Evolutionary conservation across 768 basidiomycete species (phyloP), one percentile per base, ranked within the genome.

Genomic region (Pisolithus marmoratus): DNA sequence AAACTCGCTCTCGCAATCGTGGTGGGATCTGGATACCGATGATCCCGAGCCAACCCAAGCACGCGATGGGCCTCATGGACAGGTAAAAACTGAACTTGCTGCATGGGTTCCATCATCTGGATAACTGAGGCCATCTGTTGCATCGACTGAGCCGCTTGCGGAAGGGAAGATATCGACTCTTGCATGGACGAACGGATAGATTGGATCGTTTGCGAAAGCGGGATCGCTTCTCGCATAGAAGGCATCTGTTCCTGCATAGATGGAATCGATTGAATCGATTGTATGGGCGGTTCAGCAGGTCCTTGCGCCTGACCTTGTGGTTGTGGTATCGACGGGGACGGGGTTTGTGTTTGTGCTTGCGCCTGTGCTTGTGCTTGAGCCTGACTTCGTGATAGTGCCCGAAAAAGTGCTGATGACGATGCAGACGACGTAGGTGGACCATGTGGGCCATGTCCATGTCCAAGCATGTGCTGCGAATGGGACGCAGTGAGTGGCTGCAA

Each of bases 1-100:
- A 90, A 77, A 48, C 82, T 80, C 15, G 83, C 84, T 22, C 82
- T 78, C 4, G 84, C 86, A 43, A 87, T 54, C 38, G 61, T 77
- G 34, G 80, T 74, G n/a, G 72, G 68, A 59, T 80, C 81, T 11
- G 73, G 71, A 34, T 34, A 34, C 5, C 34, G 34, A 34, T n/a
- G 29, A 55, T 79, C 80, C 46, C 51, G 59, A 19, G 58, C 58
- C 2, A 68, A 57, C 38, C 74, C 71, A 52, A 78, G 67, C 51
- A 78, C 70, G 14, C 78, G 74, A 54, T 81, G 81, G 14, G 79
- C 76, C 58, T 81, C 79, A 38, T 77, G 76, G 11, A 76, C 71
- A 24, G 82, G 79, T 26, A 87, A 63, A 64, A 87, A 87, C 19
- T 67, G 66, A 4, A 63, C 20, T 2, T 54, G 49, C 12, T 58